A percentile compares a stretch with the other conserved stretches of the same genome.
Evolutionary conservation across 1,139 yeast species (phyloP).

Genomic region (Yamadazyma dushanensis): DNA sequence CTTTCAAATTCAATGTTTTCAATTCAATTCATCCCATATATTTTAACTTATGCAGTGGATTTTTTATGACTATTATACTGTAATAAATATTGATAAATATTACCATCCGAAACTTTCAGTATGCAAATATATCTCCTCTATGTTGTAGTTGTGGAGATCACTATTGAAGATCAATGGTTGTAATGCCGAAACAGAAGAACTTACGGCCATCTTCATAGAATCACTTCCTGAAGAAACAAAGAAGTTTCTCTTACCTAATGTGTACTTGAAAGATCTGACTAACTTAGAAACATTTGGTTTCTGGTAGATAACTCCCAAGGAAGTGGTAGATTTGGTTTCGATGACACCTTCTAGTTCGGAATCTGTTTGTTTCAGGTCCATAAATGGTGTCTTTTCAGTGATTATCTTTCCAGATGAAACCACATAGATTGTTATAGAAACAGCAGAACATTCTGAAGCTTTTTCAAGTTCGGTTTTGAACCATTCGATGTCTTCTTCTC

Average conservation of each 20-base stretch:
- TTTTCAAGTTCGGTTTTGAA: constrained; percentile 38
- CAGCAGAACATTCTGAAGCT: constrained; percentile 23
- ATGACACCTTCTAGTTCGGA: neutral
- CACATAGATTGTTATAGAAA: constrained; percentile 27
- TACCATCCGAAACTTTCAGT: constrained; percentile 64
- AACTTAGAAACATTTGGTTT: constrained; percentile 36
- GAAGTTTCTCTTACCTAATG: constrained; percentile 40
- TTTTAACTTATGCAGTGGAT: too few species aligned
- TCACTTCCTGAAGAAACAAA: constrained; percentile 55
- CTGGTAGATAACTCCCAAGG: constrained; percentile 16
- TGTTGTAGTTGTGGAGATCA: constrained; percentile 24
- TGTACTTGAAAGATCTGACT: constrained; percentile 18
- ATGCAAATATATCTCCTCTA: constrained; percentile 56
- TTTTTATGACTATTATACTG: too few species aligned
- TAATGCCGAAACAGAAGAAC: constrained; percentile 41
- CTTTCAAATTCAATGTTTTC: too few species aligned
- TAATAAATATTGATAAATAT: neutral
- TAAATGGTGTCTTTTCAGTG: neutral
- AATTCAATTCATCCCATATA: too few species aligned
- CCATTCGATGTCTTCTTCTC: constrained; percentile 44
- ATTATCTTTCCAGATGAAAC: neutral
- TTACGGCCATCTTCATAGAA: constrained; percentile 43
- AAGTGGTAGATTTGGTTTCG: neutral
- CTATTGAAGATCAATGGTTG: constrained; percentile 35
- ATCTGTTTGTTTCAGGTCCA: neutral